Base-by-base conservation (phyloP, 1,284 basidiomycete genomes). In the Pterulicium gracile region DNA sequence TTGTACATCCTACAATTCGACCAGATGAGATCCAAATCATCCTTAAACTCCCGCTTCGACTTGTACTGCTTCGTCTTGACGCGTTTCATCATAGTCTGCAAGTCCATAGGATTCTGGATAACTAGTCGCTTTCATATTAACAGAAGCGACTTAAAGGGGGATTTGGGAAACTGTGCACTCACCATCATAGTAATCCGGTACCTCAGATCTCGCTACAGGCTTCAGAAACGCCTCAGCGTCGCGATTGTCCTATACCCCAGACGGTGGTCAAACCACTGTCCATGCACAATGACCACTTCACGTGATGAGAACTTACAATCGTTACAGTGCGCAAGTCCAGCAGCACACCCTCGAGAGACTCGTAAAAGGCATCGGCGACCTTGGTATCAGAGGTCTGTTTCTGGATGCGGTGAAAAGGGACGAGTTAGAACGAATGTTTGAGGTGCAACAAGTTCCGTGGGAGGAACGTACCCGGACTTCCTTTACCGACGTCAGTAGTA, bases 21-120 rank as follows among this genome's bases (percentile, higher is more conserved):
- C 95, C 95, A 98, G 55, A 99, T 98, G 51, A 96, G 76, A 55
- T 95, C 88, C 40, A 99, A 69, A 64, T 99, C 96, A 51, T 87
- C 82, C 51, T 85, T 83, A 63, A 99, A 98, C 57, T 95, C 88
- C 50, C 79, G 75, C 67, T 98, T 98, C 46, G 80, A 88, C 67
- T 94, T 95, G 77, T 97, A 98, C 45, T 78, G 74, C 60, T 88
- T 88, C 44, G 74, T 68, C 68, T 95, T 97, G 60, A 96, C 83
- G 66, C 95, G 95, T 69, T 82, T 89, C 49, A 86, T 71, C 78
- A 98, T 90, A 0, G 92, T 88, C 51, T 83, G 81, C 42, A 98
- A 71, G 68, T 98, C 95, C 95, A 98, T 98, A 1, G 92, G 90
- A 51, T 81, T 79, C 45, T 79, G 68, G 61, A 96, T 92, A 55